phyloP scores from a whole-genome alignment of 2,329 filamentous ascomycete species.

The Fusarium pilosicola region DNA sequence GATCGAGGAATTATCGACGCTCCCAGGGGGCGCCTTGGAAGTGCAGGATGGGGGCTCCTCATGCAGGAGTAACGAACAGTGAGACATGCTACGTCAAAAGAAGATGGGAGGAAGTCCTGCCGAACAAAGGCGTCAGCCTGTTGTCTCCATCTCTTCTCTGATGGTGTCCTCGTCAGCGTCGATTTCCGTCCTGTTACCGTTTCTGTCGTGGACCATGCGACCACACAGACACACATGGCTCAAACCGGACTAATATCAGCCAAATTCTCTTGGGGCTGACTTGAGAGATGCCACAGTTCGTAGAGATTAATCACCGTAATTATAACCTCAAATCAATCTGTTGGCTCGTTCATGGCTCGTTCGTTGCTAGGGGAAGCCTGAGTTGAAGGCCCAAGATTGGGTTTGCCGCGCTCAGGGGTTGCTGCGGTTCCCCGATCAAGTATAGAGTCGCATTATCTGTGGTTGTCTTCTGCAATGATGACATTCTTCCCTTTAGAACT shows the following conservation, averaged over 20 bases:
- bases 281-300: conserved; percentile 1
- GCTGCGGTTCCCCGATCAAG: conserved; percentile 6
- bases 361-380: neutral
- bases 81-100: conserved; percentile 34
- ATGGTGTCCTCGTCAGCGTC: conserved; percentile 31
- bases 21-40: neutral
- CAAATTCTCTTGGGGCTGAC: neutral
- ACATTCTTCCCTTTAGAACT: conserved; percentile 5
- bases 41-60: neutral
- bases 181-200: conserved; percentile 30
- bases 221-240: conserved; percentile 34
- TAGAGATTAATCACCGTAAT: conserved; percentile 2
- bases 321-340: neutral
- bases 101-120: conserved; percentile 15
- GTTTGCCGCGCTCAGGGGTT: conserved; percentile 14
- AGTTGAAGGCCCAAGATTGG: neutral
- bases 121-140: conserved; percentile 6
- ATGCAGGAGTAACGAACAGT: conserved; percentile 20
- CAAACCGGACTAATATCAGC: conserved; percentile 11
- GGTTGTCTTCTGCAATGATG: neutral
- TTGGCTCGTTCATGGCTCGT: neutral
- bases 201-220: conserved; percentile 20
- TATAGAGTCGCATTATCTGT: neutral
- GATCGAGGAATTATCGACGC: conserved; percentile 24
- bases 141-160: neutral